A percentile compares a stretch with the other conserved stretches of the same genome.
phyloP scores from a whole-genome alignment of 805 yeast genomes.

The Priceomyces castillae region DNA sequence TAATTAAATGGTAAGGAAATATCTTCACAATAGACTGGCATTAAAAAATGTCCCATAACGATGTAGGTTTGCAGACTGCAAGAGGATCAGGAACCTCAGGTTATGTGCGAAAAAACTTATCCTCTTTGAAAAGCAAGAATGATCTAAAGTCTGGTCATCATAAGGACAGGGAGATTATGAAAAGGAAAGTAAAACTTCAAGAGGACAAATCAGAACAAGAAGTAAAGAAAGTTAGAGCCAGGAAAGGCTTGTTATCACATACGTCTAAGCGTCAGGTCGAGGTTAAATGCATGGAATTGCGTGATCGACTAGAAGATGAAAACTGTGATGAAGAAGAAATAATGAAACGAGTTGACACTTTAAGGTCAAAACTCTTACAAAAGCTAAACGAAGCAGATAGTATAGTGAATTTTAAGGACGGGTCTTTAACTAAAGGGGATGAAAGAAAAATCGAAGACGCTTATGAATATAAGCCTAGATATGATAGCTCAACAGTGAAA shows the following conservation, averaged over 20 bases:
- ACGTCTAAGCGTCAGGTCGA: slow-evolving; percentile 39
- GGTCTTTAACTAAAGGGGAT: neutral
- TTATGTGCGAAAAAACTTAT: slow-evolving; percentile 47
- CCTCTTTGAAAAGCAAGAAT: slow-evolving; percentile 18
- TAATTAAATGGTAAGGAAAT: no score
- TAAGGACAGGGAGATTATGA: slow-evolving; percentile 31
- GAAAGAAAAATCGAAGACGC: neutral
- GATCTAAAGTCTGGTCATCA: slow-evolving; percentile 33
- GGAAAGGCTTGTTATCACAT: slow-evolving; percentile 31
- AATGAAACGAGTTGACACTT: slow-evolving; percentile 17
- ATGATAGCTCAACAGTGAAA: slow-evolving; percentile 2
- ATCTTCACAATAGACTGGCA: neutral
- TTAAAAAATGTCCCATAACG: slow-evolving; percentile 8
- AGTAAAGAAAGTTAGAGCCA: slow-evolving; percentile 14
- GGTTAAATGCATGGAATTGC: slow-evolving; percentile 46
- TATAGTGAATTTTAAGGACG: neutral
- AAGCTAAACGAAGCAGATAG: neutral
- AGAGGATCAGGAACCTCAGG: slow-evolving; percentile 68
- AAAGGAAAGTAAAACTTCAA: slow-evolving; percentile 18
- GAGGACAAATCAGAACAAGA: slow-evolving; percentile 9
- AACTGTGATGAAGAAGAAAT: slow-evolving; percentile 33
- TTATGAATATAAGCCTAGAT: slow-evolving; percentile 7
- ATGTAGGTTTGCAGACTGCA: slow-evolving; percentile 51
- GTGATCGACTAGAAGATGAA: slow-evolving; percentile 53
- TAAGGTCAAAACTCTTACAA: slow-evolving; percentile 17